Percentiles rank a stretch among this genome's conserved stretches.
Conservation (phyloP, 805 yeast species). For the Wickerhamiella sergipiensis region DNA sequence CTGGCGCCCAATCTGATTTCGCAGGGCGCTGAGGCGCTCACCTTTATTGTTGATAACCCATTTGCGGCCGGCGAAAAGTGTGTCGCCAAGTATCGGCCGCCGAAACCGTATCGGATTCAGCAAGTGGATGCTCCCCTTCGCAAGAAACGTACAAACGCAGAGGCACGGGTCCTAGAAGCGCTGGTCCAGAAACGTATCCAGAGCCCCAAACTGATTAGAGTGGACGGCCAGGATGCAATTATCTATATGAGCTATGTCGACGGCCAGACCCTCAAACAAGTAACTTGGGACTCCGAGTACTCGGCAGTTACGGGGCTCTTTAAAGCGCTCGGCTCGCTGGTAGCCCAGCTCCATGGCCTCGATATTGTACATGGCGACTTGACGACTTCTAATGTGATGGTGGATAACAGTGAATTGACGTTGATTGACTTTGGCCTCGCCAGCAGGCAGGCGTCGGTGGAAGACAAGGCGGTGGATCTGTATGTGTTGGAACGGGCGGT, state of each 20-base stretch:
- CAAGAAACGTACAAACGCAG: conserved; percentile 69
- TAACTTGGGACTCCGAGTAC: conserved; percentile 23
- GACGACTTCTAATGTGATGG: conserved; percentile 74
- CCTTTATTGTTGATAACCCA: conserved; percentile 6
- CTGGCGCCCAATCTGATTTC: conserved; percentile 11
- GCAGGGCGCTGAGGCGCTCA: conserved; percentile 21
- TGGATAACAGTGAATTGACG: conserved; percentile 25
- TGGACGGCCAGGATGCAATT: conserved; percentile 66
- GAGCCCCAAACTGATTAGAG: conserved; percentile 60
- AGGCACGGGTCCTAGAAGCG: conserved; percentile 61
- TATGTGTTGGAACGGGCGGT: conserved; percentile 90
- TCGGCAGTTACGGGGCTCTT: conserved; percentile 5
- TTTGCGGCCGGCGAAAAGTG: conserved; percentile 22
- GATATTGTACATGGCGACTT: conserved; percentile 89
- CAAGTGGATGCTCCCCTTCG: conserved; percentile 63
- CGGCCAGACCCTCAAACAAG: conserved; percentile 26
- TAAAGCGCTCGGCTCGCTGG: conserved; percentile 37
- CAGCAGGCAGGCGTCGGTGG: conserved; percentile 43
- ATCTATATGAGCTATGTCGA: conserved; percentile 83
- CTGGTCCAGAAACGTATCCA: conserved; percentile 37
- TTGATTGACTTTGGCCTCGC: conserved; percentile 89
- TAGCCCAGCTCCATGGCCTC: conserved; percentile 47
- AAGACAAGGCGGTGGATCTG: conserved; percentile 94
- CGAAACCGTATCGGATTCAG: conserved; percentile 82
- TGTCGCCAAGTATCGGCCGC: conserved; percentile 76